These are phyloP conservation scores for Penicillium malachiteum DNA, from an alignment of 495 filamentous ascomycete species.

Conservation along the genomic window DNA sequence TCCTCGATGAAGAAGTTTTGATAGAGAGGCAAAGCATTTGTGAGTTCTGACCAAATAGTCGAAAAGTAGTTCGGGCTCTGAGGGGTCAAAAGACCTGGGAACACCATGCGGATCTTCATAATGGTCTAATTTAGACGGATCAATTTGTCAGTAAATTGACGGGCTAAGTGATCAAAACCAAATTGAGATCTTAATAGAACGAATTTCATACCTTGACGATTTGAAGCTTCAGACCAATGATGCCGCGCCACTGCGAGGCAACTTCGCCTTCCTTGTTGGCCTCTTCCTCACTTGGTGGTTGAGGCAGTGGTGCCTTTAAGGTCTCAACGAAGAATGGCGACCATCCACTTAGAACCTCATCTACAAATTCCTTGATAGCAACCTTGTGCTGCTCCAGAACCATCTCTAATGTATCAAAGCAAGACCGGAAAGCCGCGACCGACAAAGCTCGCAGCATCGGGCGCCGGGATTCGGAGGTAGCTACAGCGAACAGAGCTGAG, in stretches of 20 bases:
- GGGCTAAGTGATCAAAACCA: neutral
- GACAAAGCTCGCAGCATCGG: constrained; percentile 76
- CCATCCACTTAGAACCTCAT: constrained; percentile 79
- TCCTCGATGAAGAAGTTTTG: constrained; percentile 79
- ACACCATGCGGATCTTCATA: constrained; percentile 83
- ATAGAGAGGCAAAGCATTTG: constrained; percentile 66
- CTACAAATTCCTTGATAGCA: constrained; percentile 83
- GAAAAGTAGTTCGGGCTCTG: constrained; percentile 79
- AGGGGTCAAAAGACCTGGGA: constrained; percentile 74
- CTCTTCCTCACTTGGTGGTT: constrained; percentile 56
- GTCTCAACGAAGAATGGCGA: constrained; percentile 78
- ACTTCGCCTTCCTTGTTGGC: constrained; percentile 45
- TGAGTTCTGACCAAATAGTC: constrained; percentile 82
- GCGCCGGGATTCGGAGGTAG: constrained; percentile 70
- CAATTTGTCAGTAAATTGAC: constrained; percentile 7
- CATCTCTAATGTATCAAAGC: constrained; percentile 93
- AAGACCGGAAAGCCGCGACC: constrained; percentile 81
- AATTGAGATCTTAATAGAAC: neutral
- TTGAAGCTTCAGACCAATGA: constrained; percentile 83
- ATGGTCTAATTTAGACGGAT: constrained; percentile 57
- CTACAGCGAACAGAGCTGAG: constrained; percentile 76
- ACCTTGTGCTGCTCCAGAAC: constrained; percentile 86
- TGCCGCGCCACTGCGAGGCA: constrained; percentile 65
- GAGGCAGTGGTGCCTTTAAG: constrained; percentile 69
- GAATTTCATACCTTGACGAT: constrained; percentile 64